Evolutionary conservation across 225 moss, liverwort and hornwort species (phyloP).

Genomic region (Takakia lepidozioides): DNA sequence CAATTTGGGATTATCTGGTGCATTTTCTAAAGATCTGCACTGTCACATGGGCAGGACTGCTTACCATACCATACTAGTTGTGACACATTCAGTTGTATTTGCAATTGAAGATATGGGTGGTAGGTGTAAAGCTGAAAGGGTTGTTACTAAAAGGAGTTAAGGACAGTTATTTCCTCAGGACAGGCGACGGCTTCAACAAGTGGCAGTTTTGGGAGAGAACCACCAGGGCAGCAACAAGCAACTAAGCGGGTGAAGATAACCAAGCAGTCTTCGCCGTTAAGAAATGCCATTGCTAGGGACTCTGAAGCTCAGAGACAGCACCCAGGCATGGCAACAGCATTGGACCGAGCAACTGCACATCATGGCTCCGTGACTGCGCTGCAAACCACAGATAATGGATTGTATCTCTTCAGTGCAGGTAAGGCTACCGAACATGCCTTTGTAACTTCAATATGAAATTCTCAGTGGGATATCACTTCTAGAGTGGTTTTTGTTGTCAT

Average conservation of each 20-base stretch:
- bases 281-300: slow-evolving; percentile 21
- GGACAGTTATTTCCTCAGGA: no score
- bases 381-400: slow-evolving; percentile 67
- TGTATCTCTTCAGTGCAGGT: slow-evolving; percentile 91
- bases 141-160: slow-evolving; percentile 27
- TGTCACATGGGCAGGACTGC: no score
- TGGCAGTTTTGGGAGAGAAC: slow-evolving; percentile 18
- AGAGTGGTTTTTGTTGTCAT: neutral
- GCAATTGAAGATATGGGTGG: no score
- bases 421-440: slow-evolving; percentile 6
- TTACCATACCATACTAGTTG: no score
- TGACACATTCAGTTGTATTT: no score
- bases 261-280: slow-evolving; percentile 14
- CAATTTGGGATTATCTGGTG: no score
- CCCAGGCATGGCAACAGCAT: slow-evolving; percentile 63
- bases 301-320: slow-evolving; percentile 51
- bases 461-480: neutral
- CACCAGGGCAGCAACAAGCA: slow-evolving; percentile 14
- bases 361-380: slow-evolving; percentile 74
- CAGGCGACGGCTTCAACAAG: slow-evolving; percentile 54
- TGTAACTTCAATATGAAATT: neutral
- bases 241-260: slow-evolving; percentile 32
- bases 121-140: slow-evolving; percentile 10
- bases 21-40: no score
- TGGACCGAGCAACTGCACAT: slow-evolving; percentile 65